These are phyloP conservation scores for Tetraselmis chui DNA, from an alignment of 139 green algal species.

Conservation along the genomic window DNA sequence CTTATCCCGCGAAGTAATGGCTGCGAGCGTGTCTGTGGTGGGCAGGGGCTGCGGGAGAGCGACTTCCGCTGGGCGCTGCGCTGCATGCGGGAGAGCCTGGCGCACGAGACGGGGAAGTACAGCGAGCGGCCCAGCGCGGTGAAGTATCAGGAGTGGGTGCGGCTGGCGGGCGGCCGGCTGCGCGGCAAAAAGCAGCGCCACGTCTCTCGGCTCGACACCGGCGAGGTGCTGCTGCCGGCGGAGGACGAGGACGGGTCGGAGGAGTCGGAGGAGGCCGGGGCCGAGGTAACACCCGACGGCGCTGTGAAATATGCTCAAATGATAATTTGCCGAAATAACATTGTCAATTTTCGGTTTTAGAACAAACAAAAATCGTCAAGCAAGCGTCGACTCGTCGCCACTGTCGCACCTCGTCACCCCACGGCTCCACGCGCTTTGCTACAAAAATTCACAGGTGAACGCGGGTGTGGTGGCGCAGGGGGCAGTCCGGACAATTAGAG, in stretches of 20 bases:
- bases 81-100: neutral
- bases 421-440: too few species aligned
- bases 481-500: too few species aligned
- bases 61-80: neutral
- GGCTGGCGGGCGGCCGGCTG: constrained; percentile 6
- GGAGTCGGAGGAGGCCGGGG: neutral
- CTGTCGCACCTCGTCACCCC: too few species aligned
- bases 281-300: neutral
- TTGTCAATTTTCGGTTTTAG: too few species aligned
- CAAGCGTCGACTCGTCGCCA: too few species aligned
- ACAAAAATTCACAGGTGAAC: too few species aligned
- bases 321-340: too few species aligned
- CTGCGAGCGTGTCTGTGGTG: too few species aligned
- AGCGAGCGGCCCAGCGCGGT: neutral
- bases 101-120: constrained; percentile 3
- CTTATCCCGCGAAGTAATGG: too few species aligned
- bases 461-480: too few species aligned
- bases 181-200: neutral
- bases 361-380: too few species aligned
- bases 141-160: neutral
- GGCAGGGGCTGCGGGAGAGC: neutral
- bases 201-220: neutral
- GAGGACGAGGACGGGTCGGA: neutral
- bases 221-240: neutral
- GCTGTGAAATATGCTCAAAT: too few species aligned